Percentiles rank a stretch among this genome's conserved stretches.
Evolutionary conservation across 192 early-diverging fungal genomes (phyloP).

Genomic region (Coemansia sp.): DNA sequence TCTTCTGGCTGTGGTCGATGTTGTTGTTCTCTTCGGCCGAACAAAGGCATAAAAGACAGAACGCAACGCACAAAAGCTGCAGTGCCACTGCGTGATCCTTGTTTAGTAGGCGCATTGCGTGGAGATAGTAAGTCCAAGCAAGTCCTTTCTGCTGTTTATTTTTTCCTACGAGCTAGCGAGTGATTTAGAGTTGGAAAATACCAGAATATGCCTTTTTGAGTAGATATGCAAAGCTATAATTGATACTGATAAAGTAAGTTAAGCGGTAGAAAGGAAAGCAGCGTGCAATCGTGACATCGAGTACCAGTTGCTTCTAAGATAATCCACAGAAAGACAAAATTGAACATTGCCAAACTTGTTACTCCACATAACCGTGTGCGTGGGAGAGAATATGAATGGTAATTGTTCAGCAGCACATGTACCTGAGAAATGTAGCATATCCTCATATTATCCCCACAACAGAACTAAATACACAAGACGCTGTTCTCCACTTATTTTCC

Average conservation of each 20-base stretch:
- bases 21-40: neutral
- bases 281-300: too few species aligned
- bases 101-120: neutral
- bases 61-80: slow-evolving; percentile 7
- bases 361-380: slow-evolving; percentile 5
- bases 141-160: neutral
- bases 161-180: neutral
- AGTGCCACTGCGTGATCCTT: neutral
- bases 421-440: neutral
- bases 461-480: neutral
- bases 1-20: neutral
- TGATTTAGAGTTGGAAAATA: neutral
- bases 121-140: neutral
- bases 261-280: neutral
- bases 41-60: slow-evolving; percentile 5
- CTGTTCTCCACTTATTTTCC: neutral
- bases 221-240: too few species aligned
- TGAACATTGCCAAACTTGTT: too few species aligned
- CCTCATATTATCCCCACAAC: neutral
- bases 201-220: too few species aligned
- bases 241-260: too few species aligned
- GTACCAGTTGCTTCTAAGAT: too few species aligned
- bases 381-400: neutral
- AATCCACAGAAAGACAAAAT: too few species aligned
- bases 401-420: neutral